Evolutionary conservation across 163 green algal genomes (phyloP).

Genomic region (Chloromonas sp.): DNA sequence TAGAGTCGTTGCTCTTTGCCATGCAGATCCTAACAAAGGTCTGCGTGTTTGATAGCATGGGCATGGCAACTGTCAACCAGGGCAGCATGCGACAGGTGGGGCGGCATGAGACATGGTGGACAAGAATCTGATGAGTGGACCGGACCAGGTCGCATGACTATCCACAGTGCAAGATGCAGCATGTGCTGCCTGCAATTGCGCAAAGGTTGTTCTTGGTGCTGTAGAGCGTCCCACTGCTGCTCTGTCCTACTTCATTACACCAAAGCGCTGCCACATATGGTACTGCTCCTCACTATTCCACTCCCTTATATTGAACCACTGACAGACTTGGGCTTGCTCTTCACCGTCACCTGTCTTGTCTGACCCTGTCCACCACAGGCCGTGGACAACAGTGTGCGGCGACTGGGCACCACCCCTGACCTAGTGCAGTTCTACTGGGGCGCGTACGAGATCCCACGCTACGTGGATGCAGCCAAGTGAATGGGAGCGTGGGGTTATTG

Average conservation of each 20-base stretch:
- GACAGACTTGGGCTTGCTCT: too few relatives aligned
- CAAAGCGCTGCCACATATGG: too few relatives aligned
- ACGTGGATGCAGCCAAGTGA: neutral
- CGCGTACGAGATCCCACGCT: slow-evolving; percentile 45
- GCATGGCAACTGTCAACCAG: slow-evolving; percentile 41
- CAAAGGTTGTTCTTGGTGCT: too few relatives aligned
- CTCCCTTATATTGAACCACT: too few relatives aligned
- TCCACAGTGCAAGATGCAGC: too few relatives aligned
- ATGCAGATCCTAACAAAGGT: slow-evolving; percentile 74
- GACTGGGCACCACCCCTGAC: slow-evolving; percentile 50
- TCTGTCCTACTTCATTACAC: too few relatives aligned
- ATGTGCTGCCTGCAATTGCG: too few relatives aligned
- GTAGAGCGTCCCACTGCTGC: too few relatives aligned
- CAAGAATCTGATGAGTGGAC: neutral
- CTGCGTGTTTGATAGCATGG: slow-evolving; percentile 47
- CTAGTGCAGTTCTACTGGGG: slow-evolving; percentile 80
- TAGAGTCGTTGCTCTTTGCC: neutral
- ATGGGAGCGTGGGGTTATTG: neutral
- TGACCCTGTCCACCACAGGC: slow-evolving; percentile 5
- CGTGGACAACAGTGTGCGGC: slow-evolving; percentile 31
- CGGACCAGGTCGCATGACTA: neutral
- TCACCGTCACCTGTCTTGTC: too few relatives aligned
- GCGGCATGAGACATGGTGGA: neutral
- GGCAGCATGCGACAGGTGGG: slow-evolving; percentile 31
- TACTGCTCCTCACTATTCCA: too few relatives aligned